phyloP scores from a whole-genome alignment of 2,329 filamentous ascomycete species.

The Epichloe aotearoae region DNA sequence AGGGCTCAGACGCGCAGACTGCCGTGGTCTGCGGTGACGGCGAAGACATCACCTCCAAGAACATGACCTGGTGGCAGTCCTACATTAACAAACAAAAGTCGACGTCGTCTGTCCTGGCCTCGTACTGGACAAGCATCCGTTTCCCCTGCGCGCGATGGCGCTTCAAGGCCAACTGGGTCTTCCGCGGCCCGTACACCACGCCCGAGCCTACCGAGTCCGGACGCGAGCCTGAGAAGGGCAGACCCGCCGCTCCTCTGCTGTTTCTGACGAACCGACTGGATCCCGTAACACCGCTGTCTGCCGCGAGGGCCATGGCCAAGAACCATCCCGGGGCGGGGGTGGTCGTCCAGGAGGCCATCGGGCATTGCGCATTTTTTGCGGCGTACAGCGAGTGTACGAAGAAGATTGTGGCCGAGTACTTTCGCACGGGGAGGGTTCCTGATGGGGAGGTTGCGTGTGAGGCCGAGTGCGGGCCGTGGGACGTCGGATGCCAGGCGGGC shows the following conservation, averaged over 20 bases:
- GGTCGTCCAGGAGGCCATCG: conserved; percentile 11
- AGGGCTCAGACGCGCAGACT: conserved; percentile 12
- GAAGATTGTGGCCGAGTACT: conserved; percentile 9
- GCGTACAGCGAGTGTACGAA: conserved; percentile 10
- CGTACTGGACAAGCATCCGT: conserved; percentile 22
- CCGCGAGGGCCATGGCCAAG: conserved; percentile 7
- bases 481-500: not conserved
- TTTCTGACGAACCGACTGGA: conserved; percentile 30
- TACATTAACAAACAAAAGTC: conserved; percentile 16
- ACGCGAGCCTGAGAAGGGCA: conserved; percentile 9
- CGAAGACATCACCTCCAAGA: conserved; percentile 10
- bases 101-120: conserved; percentile 19
- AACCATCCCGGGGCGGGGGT: conserved; percentile 11
- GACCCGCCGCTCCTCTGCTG: conserved; percentile 28
- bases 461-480: conserved; percentile 11
- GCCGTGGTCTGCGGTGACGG: conserved; percentile 25
- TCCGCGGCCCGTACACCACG: conserved; percentile 21
- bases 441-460: conserved; percentile 9
- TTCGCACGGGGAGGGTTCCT: conserved; percentile 11
- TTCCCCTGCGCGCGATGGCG: conserved; percentile 26
- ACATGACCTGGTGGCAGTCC: conserved; percentile 13
- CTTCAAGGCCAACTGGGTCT: conserved; percentile 26
- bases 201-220: conserved; percentile 12
- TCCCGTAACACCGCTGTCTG: conserved; percentile 30
- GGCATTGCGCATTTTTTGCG: conserved; percentile 7